phyloP scores from a whole-genome alignment of 2,329 filamentous ascomycete species.

The Fusarium sp. region DNA sequence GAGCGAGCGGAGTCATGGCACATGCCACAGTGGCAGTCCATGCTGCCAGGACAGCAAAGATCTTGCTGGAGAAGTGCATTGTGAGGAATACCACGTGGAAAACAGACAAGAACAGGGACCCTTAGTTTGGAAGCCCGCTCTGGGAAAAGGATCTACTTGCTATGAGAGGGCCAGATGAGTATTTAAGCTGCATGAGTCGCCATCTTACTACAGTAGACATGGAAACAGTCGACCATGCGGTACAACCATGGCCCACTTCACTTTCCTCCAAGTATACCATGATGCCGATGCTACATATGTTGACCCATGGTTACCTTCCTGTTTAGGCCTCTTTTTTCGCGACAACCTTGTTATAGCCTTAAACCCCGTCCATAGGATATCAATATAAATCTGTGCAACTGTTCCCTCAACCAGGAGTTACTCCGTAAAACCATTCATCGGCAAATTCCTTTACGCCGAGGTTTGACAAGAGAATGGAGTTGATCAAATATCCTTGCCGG shows the following conservation, averaged over 20 bases:
- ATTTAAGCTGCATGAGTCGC: constrained; percentile 34
- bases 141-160: constrained; percentile 2
- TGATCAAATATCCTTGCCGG: neutral
- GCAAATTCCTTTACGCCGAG: neutral
- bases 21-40: constrained; percentile 46
- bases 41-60: constrained; percentile 46
- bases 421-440: neutral
- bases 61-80: constrained; percentile 43
- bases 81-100: neutral
- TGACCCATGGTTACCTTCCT: neutral
- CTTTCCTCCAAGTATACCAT: neutral
- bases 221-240: too few species aligned
- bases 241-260: neutral
- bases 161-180: constrained; percentile 10
- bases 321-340: neutral
- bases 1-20: constrained; percentile 25
- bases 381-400: neutral
- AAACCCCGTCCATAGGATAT: neutral
- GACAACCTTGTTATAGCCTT: too few species aligned
- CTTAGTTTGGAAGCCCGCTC: neutral
- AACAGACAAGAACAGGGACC: neutral
- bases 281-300: neutral
- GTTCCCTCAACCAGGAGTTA: neutral
- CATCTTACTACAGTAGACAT: neutral
- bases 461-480: neutral